Evolutionary conservation across 2,329 filamentous ascomycete genomes (phyloP).

Genomic region (Pestalotiopsis sp.): DNA sequence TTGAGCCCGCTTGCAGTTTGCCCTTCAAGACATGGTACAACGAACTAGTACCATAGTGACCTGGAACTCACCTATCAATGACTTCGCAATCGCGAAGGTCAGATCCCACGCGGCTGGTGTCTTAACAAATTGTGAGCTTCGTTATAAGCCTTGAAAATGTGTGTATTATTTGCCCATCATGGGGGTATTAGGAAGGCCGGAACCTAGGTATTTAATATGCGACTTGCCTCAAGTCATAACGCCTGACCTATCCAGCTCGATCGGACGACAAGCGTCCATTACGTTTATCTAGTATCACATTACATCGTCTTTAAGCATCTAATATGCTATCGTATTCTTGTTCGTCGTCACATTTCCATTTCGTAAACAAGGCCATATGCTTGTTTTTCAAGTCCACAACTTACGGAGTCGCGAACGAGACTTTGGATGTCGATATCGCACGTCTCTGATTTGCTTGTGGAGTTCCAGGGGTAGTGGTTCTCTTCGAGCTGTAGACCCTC

Average conservation of each 20-base stretch:
- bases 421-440: not conserved
- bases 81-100: too few relatives aligned
- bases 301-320: not conserved
- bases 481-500: too few relatives aligned
- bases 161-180: too few relatives aligned
- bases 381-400: not conserved
- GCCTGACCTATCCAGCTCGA: not conserved
- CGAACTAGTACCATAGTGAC: not conserved
- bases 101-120: too few relatives aligned
- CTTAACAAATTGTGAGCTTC: too few relatives aligned
- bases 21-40: not conserved
- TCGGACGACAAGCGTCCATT: not conserved
- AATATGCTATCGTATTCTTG: not conserved
- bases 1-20: not conserved
- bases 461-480: not conserved
- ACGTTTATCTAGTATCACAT: not conserved
- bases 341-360: constrained; percentile 6
- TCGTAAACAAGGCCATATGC: not conserved
- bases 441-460: not conserved
- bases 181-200: too few relatives aligned
- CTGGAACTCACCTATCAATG: too few relatives aligned
- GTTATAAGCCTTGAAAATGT: too few relatives aligned
- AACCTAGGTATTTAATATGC: too few relatives aligned
- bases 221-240: too few relatives aligned
- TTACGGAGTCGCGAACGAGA: not conserved